Conservation (phyloP, 2,329 filamentous ascomycete genomes). For the Escovopsis weberi region DNA sequence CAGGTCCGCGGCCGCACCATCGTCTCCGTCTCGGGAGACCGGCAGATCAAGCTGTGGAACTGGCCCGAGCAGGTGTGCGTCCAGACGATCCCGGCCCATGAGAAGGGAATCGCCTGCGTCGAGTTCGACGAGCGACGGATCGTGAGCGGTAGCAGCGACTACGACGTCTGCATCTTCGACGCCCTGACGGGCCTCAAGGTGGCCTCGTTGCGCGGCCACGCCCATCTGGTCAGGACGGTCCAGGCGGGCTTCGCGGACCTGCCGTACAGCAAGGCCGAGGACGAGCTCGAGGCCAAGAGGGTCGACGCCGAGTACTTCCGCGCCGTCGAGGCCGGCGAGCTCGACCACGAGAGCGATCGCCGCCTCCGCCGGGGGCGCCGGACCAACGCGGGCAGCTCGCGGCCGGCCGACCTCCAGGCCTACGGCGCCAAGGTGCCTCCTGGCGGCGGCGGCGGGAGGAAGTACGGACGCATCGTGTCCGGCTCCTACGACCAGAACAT, state of each 20-base stretch:
- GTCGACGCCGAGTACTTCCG: constrained; percentile 62
- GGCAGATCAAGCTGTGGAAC: constrained; percentile 89
- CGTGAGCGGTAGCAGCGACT: constrained; percentile 90
- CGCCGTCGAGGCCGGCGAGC: constrained; percentile 36
- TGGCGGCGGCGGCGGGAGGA: constrained; percentile 78
- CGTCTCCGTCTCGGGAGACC: constrained; percentile 88
- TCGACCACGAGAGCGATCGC: constrained; percentile 22
- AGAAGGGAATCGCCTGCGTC: constrained; percentile 93
- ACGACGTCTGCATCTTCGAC: constrained; percentile 92
- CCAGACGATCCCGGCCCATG: constrained; percentile 71
- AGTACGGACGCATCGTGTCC: constrained; percentile 88
- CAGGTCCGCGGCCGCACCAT: constrained; percentile 77
- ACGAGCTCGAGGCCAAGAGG: constrained; percentile 55
- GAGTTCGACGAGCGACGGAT: constrained; percentile 91
- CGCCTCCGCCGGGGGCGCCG: constrained; percentile 24
- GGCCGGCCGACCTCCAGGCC: constrained; percentile 62
- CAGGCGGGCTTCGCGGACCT: constrained; percentile 90
- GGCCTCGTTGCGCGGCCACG: constrained; percentile 70
- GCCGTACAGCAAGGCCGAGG: constrained; percentile 62
- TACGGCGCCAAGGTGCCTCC: constrained; percentile 79
- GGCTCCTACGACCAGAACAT: constrained; percentile 94
- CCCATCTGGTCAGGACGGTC: constrained; percentile 77
- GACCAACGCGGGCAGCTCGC: constrained; percentile 57
- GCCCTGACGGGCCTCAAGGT: constrained; percentile 75
- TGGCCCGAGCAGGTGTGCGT: constrained; percentile 64